A percentile compares a stretch with the other conserved stretches of the same genome.
phyloP scores from a whole-genome alignment of 1,284 basidiomycete genomes.

The Leccinum idahoense region DNA sequence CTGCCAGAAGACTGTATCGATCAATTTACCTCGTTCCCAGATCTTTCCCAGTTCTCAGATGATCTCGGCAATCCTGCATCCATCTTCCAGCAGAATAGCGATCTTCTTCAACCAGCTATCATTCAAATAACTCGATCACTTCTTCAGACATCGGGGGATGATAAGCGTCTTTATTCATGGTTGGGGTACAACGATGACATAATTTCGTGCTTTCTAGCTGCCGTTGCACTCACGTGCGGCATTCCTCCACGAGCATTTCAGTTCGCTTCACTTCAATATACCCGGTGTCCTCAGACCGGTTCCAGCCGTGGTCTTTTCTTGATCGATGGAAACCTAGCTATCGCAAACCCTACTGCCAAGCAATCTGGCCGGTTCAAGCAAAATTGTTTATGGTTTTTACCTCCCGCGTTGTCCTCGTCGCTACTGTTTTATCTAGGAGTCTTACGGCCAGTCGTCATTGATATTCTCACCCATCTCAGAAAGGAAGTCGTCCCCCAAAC shows the following conservation, averaged over 20 bases:
- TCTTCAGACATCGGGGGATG: background rate
- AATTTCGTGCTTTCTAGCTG: background rate
- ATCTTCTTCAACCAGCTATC: background rate
- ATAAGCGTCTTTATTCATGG: background rate
- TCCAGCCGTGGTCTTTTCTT: slow-evolving; percentile 1
- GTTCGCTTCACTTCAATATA: slow-evolving; percentile 1
- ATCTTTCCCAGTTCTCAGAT: slow-evolving; percentile 1
- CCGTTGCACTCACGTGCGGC: background rate
- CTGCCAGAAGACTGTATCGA: background rate
- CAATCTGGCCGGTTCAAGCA: background rate
- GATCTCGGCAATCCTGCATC: background rate
- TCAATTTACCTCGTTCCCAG: background rate
- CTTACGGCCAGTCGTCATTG: background rate
- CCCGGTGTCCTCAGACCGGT: background rate
- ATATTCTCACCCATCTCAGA: background rate
- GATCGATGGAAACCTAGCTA: slow-evolving; percentile 3
- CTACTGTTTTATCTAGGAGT: slow-evolving; percentile 2
- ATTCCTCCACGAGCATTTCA: slow-evolving; percentile 5
- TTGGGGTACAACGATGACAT: background rate
- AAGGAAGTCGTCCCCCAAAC: slow-evolving; percentile 1
- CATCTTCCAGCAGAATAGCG: background rate
- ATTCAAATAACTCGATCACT: background rate
- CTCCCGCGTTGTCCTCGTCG: background rate
- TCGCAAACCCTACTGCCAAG: slow-evolving; percentile 6
- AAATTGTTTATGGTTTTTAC: slow-evolving; percentile 7